Evolutionary conservation across 305 asterid genomes (phyloP), one percentile per base, ranked within the genome.

Genomic region (Striga hermonthica): DNA sequence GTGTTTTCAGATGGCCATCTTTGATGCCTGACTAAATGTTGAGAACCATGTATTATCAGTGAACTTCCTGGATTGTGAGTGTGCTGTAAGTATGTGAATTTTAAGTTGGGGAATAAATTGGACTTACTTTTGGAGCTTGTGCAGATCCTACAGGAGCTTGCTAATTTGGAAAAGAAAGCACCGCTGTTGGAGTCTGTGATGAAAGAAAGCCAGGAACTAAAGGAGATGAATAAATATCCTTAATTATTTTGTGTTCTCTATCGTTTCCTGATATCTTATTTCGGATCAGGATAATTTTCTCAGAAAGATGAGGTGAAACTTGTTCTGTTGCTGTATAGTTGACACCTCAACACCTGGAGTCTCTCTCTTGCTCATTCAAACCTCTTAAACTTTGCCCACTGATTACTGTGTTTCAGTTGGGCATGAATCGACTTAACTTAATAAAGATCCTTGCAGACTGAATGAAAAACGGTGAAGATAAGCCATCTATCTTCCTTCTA

Each of bases 141-240:
- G 74, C 86, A 89, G 97, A 64, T 82, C 49, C 80, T 74, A 70
- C 69, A 76, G 59, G 95, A 91, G 78, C 80, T 91, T 58, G 60
- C 11, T 76, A 59, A 57, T 68, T 70, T 83, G 74, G 85, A 89
- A 81, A 81, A 68, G 64, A 82, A 75, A 76, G 80, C 69, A 16
- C 72, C 57, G 60, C 77, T 81, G 45, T 58, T 88, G 77, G 94
- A 85, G 78, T 81, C 83, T 9, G 70, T 80, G 37, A 69, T 75
- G 76, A 82, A 76, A 69, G 91, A 73, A 60, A 85, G 76, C 75
- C 68, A 67, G 75, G 86, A 79, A 74, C 78, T 87, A 80, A 87
- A 78, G 81, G 96, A 87, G 68, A 65, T 91, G 81, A 75, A 81
- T 36, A 83, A 72, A 91, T 91, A 89, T 89, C 98, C 98, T 89